Evolutionary conservation across 2,329 filamentous ascomycete genomes (phyloP).

Genomic region (Tolypocladium guangdongense): DNA sequence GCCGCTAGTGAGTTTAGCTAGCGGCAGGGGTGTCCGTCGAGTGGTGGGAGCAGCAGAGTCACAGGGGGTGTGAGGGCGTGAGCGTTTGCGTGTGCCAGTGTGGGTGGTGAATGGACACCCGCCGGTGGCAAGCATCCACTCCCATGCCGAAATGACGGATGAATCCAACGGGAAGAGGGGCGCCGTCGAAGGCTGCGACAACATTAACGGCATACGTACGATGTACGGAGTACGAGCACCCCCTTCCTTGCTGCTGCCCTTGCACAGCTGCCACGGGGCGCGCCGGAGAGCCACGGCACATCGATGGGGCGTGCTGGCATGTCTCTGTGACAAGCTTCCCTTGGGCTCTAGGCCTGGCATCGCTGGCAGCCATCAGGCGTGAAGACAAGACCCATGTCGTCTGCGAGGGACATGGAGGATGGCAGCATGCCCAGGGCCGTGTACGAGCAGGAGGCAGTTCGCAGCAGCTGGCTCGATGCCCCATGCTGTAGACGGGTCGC

Average conservation of each 20-base stretch:
- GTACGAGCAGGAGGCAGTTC: neutral
- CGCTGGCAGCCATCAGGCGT: neutral
- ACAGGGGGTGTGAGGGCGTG: neutral
- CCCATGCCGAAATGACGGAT: constrained; percentile 3
- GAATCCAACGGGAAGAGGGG: constrained; percentile 1
- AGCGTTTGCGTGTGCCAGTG: neutral
- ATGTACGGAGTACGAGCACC: neutral
- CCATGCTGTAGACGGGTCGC: neutral
- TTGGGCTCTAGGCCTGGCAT: neutral
- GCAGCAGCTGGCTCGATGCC: neutral
- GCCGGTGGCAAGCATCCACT: constrained; percentile 4
- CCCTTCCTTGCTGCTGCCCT: neutral
- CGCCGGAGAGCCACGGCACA: neutral
- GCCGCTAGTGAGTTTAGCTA: constrained; percentile 5
- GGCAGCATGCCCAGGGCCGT: neutral
- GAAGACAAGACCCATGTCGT: neutral
- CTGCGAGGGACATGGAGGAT: neutral
- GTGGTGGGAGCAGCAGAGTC: neutral
- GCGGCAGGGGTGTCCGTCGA: neutral
- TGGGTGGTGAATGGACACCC: neutral
- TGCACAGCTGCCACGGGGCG: neutral
- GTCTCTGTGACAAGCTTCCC: neutral
- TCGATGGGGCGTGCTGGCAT: neutral
- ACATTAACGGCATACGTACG: neutral
- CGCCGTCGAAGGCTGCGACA: neutral